phyloP scores from a whole-genome alignment of 257 asterid genomes.

The Petrea volubilis region DNA sequence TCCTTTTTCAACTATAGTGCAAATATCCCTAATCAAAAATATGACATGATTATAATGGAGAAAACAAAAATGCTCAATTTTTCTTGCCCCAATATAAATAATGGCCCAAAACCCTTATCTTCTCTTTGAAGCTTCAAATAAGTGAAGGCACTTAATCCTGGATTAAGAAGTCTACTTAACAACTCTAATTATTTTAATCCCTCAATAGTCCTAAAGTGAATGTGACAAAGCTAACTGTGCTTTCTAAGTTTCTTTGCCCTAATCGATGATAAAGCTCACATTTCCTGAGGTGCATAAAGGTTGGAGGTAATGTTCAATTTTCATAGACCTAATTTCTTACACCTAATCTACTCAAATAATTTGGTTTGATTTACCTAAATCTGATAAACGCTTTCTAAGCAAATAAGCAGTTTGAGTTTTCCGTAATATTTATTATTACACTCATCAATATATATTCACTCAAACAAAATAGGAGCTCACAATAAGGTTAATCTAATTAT shows the following conservation, averaged over 20 bases:
- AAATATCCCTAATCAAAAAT: not conserved
- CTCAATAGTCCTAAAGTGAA: not conserved
- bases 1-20: not conserved
- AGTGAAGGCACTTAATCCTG: not conserved
- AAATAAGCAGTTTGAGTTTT: too few relatives aligned
- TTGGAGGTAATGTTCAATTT: too few relatives aligned
- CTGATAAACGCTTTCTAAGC: not conserved
- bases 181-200: not conserved
- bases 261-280: not conserved
- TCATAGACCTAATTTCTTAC: too few relatives aligned
- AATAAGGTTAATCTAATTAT: too few relatives aligned
- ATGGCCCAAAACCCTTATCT: not conserved
- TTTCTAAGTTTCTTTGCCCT: not conserved
- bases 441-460: too few relatives aligned
- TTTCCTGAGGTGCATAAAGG: not conserved
- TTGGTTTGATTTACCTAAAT: not conserved
- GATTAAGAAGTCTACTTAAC: not conserved
- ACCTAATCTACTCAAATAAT: not conserved
- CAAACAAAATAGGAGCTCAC: too few relatives aligned
- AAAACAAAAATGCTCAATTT: not conserved
- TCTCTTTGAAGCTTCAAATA: not conserved
- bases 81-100: not conserved
- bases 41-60: not conserved
- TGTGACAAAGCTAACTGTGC: not conserved
- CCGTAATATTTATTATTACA: too few relatives aligned